These are phyloP conservation scores for Acacia concinna DNA, from an alignment of 331 rosid species.

Conservation along the genomic window DNA sequence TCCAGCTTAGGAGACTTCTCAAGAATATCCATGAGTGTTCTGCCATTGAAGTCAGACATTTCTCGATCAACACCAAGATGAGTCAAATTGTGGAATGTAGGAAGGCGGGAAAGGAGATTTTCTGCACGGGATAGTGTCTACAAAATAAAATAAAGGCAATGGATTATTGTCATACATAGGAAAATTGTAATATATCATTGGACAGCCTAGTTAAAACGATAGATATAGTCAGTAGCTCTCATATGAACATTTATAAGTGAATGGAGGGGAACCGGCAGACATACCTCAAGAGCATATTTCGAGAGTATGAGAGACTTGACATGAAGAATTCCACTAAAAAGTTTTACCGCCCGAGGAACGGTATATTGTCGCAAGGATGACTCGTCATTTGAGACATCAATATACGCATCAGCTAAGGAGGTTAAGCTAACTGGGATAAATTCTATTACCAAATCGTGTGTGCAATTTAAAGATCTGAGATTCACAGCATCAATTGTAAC, in stretches of 20 bases:
- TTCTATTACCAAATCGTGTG: not conserved
- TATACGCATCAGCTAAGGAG: not conserved
- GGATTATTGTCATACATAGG: not conserved
- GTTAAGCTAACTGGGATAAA: not conserved
- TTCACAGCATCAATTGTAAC: not conserved
- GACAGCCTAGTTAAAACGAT: not conserved
- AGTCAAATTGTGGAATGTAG: conserved; percentile 19
- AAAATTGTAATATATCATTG: not conserved
- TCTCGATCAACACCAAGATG: conserved; percentile 3
- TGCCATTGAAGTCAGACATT: not conserved
- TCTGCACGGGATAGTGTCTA: not conserved
- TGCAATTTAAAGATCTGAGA: not conserved
- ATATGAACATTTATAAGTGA: not conserved
- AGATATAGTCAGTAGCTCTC: not conserved
- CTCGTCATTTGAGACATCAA: not conserved
- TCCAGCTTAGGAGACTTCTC: conserved; percentile 16
- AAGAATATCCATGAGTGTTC: not conserved
- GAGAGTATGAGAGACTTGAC: not conserved
- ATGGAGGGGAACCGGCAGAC: not conserved
- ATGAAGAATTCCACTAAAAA: not conserved
- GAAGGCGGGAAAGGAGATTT: not conserved
- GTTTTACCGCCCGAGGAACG: not conserved
- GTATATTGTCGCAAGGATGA: not conserved
- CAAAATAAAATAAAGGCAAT: not conserved
- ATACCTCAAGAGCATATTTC: not conserved